These are phyloP conservation scores for Candida qinlingensis DNA, from an alignment of 805 yeast species.

Conservation along the genomic window DNA sequence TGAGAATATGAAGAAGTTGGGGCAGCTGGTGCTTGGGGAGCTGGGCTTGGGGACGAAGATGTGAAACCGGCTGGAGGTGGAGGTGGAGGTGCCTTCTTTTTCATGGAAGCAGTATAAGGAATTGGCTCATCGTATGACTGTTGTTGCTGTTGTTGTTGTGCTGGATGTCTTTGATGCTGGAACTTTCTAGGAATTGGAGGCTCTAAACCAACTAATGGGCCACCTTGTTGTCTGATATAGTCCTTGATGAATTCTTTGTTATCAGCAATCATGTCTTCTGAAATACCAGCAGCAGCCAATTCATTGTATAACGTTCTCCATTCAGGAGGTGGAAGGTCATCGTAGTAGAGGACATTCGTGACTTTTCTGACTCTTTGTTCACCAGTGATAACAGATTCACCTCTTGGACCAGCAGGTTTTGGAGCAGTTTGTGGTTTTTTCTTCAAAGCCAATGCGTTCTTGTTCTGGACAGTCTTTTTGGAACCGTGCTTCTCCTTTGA, in stretches of 20 bases:
- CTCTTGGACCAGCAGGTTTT: constrained; percentile 27
- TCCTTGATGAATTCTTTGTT: constrained; percentile 78
- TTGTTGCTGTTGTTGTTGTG: constrained; percentile 19
- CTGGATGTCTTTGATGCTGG: constrained; percentile 25
- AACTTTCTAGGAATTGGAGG: constrained; percentile 74
- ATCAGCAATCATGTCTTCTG: constrained; percentile 86
- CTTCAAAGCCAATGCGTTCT: constrained; percentile 80
- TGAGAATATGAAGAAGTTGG: constrained; percentile 26
- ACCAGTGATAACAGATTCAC: constrained; percentile 31
- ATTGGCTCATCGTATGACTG: constrained; percentile 32
- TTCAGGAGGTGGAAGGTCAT: constrained; percentile 76
- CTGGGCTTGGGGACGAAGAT: constrained; percentile 21
- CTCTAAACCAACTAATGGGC: constrained; percentile 76
- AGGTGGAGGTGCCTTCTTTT: constrained; percentile 38
- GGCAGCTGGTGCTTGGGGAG: constrained; percentile 32
- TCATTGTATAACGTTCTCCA: constrained; percentile 75
- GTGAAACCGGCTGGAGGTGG: constrained; percentile 31
- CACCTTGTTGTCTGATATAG: constrained; percentile 68
- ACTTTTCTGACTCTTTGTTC: constrained; percentile 50
- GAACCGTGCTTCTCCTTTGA: constrained; percentile 78
- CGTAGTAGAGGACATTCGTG: constrained; percentile 63
- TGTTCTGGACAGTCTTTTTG: constrained; percentile 78
- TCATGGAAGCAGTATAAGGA: constrained; percentile 22
- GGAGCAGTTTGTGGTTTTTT: constrained; percentile 33
- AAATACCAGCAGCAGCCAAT: constrained; percentile 70